A percentile compares a stretch with the other conserved stretches of the same genome.
phyloP scores from a whole-genome alignment of 2,329 filamentous ascomycete species.

The Claviceps cyperi region DNA sequence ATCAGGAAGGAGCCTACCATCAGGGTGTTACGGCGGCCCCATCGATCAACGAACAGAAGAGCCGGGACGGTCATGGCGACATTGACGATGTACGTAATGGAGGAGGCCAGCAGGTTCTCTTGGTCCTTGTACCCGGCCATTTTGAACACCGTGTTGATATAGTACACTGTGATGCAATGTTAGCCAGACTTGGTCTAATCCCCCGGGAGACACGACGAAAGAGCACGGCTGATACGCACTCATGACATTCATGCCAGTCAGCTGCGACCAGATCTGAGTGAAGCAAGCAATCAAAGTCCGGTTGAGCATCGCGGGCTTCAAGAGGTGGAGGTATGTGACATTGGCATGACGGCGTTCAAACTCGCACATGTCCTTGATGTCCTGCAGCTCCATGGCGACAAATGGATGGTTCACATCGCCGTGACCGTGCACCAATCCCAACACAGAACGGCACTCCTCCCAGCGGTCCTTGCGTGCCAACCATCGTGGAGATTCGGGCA shows the following conservation, averaged over 20 bases:
- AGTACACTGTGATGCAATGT: conserved; percentile 35
- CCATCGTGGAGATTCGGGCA: conserved; percentile 50
- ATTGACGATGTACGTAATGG: conserved; percentile 56
- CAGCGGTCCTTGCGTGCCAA: conserved; percentile 47
- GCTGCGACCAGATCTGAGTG: conserved; percentile 42
- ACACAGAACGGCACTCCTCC: conserved; percentile 38
- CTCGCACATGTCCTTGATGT: conserved; percentile 60
- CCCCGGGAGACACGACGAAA: too few relatives aligned
- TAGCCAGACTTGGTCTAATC: not conserved
- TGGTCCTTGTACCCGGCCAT: conserved; percentile 29
- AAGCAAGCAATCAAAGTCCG: conserved; percentile 36
- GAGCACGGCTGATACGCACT: conserved; percentile 26
- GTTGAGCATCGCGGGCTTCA: conserved; percentile 51
- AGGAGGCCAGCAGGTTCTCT: conserved; percentile 37
- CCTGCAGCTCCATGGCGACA: conserved; percentile 52
- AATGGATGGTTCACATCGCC: conserved; percentile 51
- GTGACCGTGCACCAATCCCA: conserved; percentile 47
- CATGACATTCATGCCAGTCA: conserved; percentile 42
- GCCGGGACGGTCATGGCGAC: conserved; percentile 66
- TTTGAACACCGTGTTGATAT: conserved; percentile 34
- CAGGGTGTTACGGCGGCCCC: conserved; percentile 58
- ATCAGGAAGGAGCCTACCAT: conserved; percentile 53
- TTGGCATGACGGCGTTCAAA: conserved; percentile 58
- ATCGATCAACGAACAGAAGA: conserved; percentile 58
- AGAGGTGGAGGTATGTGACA: conserved; percentile 56